Base-by-base conservation (phyloP, 208 protist species). In the Leishmania major region DNA sequence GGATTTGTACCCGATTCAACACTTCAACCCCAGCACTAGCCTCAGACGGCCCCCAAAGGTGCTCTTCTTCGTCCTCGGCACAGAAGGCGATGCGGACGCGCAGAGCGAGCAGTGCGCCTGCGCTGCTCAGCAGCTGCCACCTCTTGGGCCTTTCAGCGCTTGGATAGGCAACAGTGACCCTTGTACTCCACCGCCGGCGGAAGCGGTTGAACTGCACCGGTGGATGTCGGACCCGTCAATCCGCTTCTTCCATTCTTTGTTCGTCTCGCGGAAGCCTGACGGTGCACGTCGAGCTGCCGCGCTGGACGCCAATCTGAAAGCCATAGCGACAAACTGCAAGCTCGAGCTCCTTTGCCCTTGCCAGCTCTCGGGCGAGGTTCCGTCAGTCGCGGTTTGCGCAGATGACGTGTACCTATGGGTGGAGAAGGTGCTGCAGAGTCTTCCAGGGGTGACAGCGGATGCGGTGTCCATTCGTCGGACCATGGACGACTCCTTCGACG, bases 1-100 rank as follows among this genome's bases (percentile, higher is more conserved):
- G 22, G 79, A 87, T 57, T 55, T 93, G 17, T 91, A 88, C 81
- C 89, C 89, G 2, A 83, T 90, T 7, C 83, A 93, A 67, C 88
- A 88, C 73, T 87, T 93, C 57, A 43, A 62, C 64, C 80, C 84
- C 25, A 28, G 43, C 31, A 81, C 40, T 7, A 78, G 77, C n/a
- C 81, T 87, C 13, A n/a, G 6, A 1, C 75, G 71, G 4, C 81
- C 73, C n/a, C 69, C 89, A 28, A 82, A 84, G 75, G 81, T 91
- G 51, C 51, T 93, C 17, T 57, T 93, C 3, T 91, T 93, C 57
- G 25, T 93, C 11, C 49, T 91, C n/a, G 78, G 76, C 31, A 78
- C 85, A 2, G 87, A 93, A 40, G 67, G 66, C 60, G 83, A 89
- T 40, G 82, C 83, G 31, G 60, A 77, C 55, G 84, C 83, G 6